These are phyloP conservation scores for Aspergillus sp. DNA, from an alignment of 2,329 filamentous ascomycete species.

Conservation along the genomic window DNA sequence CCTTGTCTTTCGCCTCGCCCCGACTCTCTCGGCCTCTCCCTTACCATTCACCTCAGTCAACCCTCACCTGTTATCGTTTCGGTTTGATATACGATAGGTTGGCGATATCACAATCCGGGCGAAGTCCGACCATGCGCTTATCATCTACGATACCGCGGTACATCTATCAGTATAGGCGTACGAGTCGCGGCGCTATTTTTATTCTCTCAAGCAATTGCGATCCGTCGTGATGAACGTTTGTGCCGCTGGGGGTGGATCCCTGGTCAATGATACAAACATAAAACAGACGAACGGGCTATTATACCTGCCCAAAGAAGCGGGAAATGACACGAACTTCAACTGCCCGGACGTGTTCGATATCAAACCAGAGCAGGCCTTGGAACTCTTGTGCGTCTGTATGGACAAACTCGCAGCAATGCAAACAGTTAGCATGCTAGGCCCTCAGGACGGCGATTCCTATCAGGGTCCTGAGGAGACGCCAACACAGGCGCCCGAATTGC, in stretches of 20 bases:
- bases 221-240: constrained; percentile 24
- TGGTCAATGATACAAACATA: not conserved
- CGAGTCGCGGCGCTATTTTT: constrained; percentile 15
- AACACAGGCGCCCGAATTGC: constrained; percentile 33
- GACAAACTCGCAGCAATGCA: constrained; percentile 47
- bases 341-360: constrained; percentile 62
- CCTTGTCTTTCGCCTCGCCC: not conserved
- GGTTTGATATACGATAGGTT: not conserved
- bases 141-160: constrained; percentile 24
- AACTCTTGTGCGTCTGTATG: constrained; percentile 71
- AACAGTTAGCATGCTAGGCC: constrained; percentile 61
- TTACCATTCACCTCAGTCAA: not conserved
- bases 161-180: constrained; percentile 29
- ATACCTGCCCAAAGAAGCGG: not conserved
- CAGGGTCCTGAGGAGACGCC: constrained; percentile 34
- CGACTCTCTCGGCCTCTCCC: not conserved
- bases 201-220: constrained; percentile 8
- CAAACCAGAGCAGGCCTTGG: constrained; percentile 71
- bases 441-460: constrained; percentile 8
- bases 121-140: constrained; percentile 36
- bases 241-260: constrained; percentile 1
- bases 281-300: not conserved
- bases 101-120: constrained; percentile 6
- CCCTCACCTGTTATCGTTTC: not conserved
- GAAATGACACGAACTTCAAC: not conserved